Percentiles rank a stretch among this genome's conserved stretches.
phyloP scores from a whole-genome alignment of 768 basidiomycete species.

The Pholiota microspora region DNA sequence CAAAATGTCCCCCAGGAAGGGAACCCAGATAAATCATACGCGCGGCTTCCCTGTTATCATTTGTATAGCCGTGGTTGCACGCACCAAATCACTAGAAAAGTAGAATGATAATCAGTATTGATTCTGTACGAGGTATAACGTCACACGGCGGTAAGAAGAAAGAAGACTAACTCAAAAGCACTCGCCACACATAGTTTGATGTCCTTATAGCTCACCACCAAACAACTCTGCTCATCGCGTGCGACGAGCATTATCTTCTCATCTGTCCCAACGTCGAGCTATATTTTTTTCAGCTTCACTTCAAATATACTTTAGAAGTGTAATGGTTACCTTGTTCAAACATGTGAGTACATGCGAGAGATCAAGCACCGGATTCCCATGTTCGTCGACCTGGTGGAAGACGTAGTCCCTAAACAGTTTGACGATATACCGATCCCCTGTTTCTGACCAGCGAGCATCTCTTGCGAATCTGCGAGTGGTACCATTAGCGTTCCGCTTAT shows the following conservation, averaged over 20 bases:
- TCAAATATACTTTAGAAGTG: not conserved
- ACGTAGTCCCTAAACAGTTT: slow-evolving; percentile 98
- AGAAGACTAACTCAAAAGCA: slow-evolving; percentile 68
- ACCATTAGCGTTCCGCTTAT: too few relatives aligned
- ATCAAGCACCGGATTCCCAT: slow-evolving; percentile 86
- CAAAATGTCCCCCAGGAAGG: not conserved
- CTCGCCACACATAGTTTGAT: slow-evolving; percentile 82
- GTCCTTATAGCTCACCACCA: slow-evolving; percentile 92
- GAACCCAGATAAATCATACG: slow-evolving; percentile 5
- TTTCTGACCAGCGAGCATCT: slow-evolving; percentile 96
- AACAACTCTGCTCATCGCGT: slow-evolving; percentile 93
- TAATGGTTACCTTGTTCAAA: slow-evolving; percentile 67
- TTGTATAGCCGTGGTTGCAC: slow-evolving; percentile 25
- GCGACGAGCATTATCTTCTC: slow-evolving; percentile 94
- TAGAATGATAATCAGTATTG: too few relatives aligned
- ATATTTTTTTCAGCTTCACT: too few relatives aligned
- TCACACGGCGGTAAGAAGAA: not conserved
- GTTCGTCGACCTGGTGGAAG: slow-evolving; percentile 95
- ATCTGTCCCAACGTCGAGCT: slow-evolving; percentile 93
- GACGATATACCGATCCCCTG: slow-evolving; percentile 96
- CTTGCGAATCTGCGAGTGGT: slow-evolving; percentile 76
- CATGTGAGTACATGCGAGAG: slow-evolving; percentile 88
- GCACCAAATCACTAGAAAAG: slow-evolving; percentile 10
- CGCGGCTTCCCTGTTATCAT: slow-evolving; percentile 14
- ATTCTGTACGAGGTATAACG: too few relatives aligned